Conservation (phyloP, 2,329 filamentous ascomycete genomes). For the Cercospora citrullina region DNA sequence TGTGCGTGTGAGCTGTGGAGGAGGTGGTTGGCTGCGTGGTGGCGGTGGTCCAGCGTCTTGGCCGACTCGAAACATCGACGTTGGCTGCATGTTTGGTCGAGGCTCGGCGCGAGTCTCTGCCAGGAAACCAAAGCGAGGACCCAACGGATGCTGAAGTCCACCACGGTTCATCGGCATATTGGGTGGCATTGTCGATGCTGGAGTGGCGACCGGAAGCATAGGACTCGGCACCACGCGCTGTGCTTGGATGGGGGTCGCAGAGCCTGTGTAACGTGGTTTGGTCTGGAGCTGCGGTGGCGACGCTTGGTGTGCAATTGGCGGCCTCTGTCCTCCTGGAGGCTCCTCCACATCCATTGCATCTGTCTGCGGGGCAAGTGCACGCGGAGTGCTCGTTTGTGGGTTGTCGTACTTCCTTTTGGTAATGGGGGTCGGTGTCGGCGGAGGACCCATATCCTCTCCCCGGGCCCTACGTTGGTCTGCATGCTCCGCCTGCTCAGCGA, state of each 20-base stretch:
- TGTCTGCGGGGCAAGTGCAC: slow-evolving; percentile 47
- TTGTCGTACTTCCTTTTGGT: slow-evolving; percentile 51
- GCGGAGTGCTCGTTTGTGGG: slow-evolving; percentile 41
- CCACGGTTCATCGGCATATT: slow-evolving; percentile 29
- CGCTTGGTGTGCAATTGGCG: slow-evolving; percentile 38
- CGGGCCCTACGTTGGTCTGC: slow-evolving; percentile 45
- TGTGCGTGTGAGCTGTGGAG: slow-evolving; percentile 23
- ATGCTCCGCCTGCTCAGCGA: slow-evolving; percentile 44
- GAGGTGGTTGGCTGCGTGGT: slow-evolving; percentile 29
- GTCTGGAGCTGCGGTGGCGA: slow-evolving; percentile 40
- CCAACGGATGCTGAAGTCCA: slow-evolving; percentile 32
- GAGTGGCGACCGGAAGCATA: slow-evolving; percentile 27
- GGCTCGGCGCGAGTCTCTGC: slow-evolving; percentile 35
- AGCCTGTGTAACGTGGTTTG: slow-evolving; percentile 35
- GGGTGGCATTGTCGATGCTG: slow-evolving; percentile 27
- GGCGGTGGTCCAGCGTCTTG: slow-evolving; percentile 27
- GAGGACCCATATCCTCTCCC: slow-evolving; percentile 50
- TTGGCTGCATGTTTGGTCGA: slow-evolving; percentile 26
- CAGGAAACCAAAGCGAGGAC: slow-evolving; percentile 37
- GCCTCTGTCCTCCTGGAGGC: slow-evolving; percentile 31
- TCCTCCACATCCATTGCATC: slow-evolving; percentile 46
- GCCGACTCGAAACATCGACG: slow-evolving; percentile 23
- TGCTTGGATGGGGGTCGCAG: slow-evolving; percentile 35
- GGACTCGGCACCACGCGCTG: slow-evolving; percentile 35
- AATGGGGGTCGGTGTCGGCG: slow-evolving; percentile 52